A percentile compares a stretch with the other conserved stretches of the same genome.
Evolutionary conservation across 495 filamentous ascomycete species (phyloP).

Genomic region (Acidiella bohemica): DNA sequence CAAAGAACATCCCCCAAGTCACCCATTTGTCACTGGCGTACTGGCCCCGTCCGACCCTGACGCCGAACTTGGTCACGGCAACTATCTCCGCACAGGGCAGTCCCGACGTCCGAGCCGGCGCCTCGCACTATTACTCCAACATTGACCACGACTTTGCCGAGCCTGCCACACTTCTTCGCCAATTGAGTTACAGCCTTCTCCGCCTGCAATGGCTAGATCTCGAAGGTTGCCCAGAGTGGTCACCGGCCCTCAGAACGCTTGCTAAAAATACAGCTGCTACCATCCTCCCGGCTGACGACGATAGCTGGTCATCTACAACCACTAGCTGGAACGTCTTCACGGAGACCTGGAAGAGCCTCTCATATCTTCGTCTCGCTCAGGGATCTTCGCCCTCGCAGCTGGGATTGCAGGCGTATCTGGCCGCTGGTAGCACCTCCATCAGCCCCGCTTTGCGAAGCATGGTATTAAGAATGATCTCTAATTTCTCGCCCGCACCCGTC

Average conservation of each 20-base stretch:
- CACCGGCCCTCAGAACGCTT: conserved; percentile 37
- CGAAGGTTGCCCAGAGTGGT: conserved; percentile 64
- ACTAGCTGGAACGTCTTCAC: not conserved
- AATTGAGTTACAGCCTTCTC: conserved; percentile 52
- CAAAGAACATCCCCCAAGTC: conserved; percentile 27
- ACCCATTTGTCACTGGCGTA: conserved; percentile 44
- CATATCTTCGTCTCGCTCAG: conserved; percentile 9
- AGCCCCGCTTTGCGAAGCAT: no score
- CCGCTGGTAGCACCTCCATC: no score
- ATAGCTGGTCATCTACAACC: not conserved
- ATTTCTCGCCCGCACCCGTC: no score
- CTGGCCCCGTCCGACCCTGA: conserved; percentile 64
- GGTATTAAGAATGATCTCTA: no score
- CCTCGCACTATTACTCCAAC: conserved; percentile 49
- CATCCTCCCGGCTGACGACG: not conserved
- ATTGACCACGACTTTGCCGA: conserved; percentile 59
- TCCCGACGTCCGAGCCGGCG: conserved; percentile 41
- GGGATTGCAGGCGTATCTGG: no score
- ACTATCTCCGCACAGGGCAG: conserved; percentile 37
- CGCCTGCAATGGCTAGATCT: conserved; percentile 68
- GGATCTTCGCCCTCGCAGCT: no score
- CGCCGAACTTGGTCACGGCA: conserved; percentile 44
- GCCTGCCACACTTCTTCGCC: conserved; percentile 52
- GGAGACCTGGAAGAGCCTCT: conserved; percentile 11
- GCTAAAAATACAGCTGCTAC: not conserved